Base-by-base conservation (phyloP, 192 early-diverging fungal genomes). In the Coemansia sp. region DNA sequence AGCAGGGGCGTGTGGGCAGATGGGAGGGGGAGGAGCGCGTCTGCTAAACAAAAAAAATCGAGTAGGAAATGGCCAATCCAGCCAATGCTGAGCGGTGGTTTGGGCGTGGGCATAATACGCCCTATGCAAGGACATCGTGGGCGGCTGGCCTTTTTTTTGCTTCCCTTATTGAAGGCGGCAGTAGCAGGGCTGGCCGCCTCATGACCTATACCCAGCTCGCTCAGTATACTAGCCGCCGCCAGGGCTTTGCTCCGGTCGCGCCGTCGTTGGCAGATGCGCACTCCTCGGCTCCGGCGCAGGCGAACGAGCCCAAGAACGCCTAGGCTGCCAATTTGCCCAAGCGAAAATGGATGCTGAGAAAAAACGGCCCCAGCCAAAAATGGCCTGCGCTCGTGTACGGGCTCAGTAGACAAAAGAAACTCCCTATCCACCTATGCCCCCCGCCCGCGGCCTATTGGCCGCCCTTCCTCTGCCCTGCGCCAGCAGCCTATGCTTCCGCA, bases 21-120 rank as follows among this genome's bases (percentile, higher is more conserved):
- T 37, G 46, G 61, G 37, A 33, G 59, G 46, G 26, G 66, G 35
- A 48, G 31, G 59, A 56, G 55, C 39, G 65, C 43, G 31, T 39
- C 11, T 23, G 64, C 26, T 26, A 42, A 50, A 43, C 60, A 62
- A 43, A 45, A 45, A 67, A 67, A 69, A 69, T 69, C 67, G 67
- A 69, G 33, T 62, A 37, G 67, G 51, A 31, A 43, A 26, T 10
- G 21, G 21, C 16, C 38, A 42, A 35, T 62, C 67, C 60, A 62
- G 60, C 67, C 67, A 69, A 69, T 69, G 33, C 65, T 64, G 6
- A 28, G 48, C 24, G 48, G 48, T 51, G 48, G 48, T 51, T 51
- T 51, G 48, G 48, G 10, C 48, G 48, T 51, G 48, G 48, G 48
- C 48, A 51, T 28, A 13, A 51, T 28, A 10, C 21, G 48, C 48